phyloP scores from a whole-genome alignment of 2,329 filamentous ascomycete species.

The Grosmannia clavigera region DNA sequence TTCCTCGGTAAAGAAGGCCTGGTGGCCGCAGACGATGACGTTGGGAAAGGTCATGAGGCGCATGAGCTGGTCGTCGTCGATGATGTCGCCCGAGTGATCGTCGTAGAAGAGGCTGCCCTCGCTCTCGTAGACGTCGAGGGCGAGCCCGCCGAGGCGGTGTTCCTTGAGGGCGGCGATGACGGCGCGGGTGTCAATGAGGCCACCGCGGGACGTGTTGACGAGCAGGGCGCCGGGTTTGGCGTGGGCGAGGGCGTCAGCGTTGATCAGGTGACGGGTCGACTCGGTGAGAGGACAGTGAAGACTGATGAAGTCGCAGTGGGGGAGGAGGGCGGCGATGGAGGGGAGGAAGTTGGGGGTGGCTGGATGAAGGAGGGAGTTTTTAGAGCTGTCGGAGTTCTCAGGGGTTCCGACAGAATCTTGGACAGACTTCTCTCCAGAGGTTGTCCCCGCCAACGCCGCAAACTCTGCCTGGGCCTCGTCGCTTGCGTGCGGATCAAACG shows the following conservation, averaged over 20 bases:
- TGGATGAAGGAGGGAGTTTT: too few species aligned
- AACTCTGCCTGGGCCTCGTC: conserved; percentile 26
- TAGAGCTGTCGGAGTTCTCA: too few species aligned
- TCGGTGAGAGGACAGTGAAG: conserved; percentile 54
- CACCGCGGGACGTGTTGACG: conserved; percentile 57
- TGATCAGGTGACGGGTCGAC: conserved; percentile 48
- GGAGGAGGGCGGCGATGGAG: conserved; percentile 28
- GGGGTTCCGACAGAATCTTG: too few species aligned
- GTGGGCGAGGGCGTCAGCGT: conserved; percentile 33
- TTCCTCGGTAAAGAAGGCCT: conserved; percentile 58
- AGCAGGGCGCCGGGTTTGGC: conserved; percentile 51
- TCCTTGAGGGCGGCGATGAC: conserved; percentile 49
- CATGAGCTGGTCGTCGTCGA: conserved; percentile 54
- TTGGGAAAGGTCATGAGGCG: conserved; percentile 57
- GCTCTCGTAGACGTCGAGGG: conserved; percentile 56
- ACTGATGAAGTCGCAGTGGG: conserved; percentile 46
- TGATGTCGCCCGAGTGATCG: conserved; percentile 51
- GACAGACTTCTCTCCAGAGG: too few species aligned
- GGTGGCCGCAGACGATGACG: conserved; percentile 53
- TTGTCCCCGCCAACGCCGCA: conserved; percentile 15
- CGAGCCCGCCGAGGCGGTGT: conserved; percentile 46
- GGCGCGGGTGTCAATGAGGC: conserved; percentile 46
- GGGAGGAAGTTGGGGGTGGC: conserved; percentile 24
- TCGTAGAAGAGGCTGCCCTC: conserved; percentile 53
- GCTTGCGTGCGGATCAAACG: conserved; percentile 43